phyloP scores from a whole-genome alignment of 2,329 filamentous ascomycete genomes.

The Sarocladiaceae sp. region DNA sequence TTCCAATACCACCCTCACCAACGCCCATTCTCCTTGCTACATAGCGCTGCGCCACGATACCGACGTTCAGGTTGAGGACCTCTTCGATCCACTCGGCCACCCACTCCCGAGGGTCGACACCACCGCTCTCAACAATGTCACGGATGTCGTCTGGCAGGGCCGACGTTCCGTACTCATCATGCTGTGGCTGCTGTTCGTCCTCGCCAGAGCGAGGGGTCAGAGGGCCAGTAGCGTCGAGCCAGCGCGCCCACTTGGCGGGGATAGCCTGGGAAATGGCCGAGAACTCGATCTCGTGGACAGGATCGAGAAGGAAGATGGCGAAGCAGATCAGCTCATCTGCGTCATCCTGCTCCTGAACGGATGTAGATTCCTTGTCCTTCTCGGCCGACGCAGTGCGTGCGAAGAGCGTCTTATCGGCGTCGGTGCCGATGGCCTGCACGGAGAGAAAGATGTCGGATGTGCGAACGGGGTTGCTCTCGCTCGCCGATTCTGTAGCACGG shows the following conservation, averaged over 20 bases:
- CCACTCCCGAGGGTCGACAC: constrained; percentile 92
- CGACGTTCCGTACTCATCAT: background rate
- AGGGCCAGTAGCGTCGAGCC: constrained; percentile 73
- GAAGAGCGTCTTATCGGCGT: constrained; percentile 62
- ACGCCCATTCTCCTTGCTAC: constrained; percentile 95
- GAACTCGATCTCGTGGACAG: constrained; percentile 86
- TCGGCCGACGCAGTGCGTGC: constrained; percentile 45
- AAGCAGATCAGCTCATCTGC: constrained; percentile 63
- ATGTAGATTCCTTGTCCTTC: constrained; percentile 48
- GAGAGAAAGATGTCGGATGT: constrained; percentile 92
- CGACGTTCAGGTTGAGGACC: constrained; percentile 67
- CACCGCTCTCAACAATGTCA: constrained; percentile 69
- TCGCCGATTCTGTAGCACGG: constrained; percentile 70
- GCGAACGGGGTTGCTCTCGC: constrained; percentile 80
- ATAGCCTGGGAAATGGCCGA: constrained; percentile 75
- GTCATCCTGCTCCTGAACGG: constrained; percentile 43
- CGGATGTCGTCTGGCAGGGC: constrained; percentile 72
- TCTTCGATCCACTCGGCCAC: constrained; percentile 97
- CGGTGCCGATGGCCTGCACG: constrained; percentile 77
- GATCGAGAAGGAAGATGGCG: constrained; percentile 76
- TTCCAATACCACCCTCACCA: constrained; percentile 65
- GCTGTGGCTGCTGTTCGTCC: constrained; percentile 26
- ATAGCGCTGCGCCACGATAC: constrained; percentile 88
- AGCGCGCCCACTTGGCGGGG: constrained; percentile 79
- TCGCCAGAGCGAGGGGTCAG: constrained; percentile 48